Evolutionary conservation across 83 land plant genomes (phyloP), one percentile per base, ranked within the genome.

Genomic region (Diphasiastrum complanatum): DNA sequence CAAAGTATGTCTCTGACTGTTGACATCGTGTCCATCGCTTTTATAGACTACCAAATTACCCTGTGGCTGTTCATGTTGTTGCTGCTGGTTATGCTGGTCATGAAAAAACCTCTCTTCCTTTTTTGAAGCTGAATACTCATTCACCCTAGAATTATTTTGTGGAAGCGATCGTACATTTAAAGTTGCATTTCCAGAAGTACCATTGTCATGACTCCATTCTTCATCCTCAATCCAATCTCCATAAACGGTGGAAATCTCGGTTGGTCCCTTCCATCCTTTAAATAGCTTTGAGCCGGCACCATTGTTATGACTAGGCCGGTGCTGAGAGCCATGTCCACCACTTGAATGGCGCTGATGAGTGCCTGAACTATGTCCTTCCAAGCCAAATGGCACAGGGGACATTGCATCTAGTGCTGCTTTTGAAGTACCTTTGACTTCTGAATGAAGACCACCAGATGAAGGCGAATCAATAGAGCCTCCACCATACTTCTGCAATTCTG

Each of bases 141-240:
- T n/a, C n/a, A n/a, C n/a, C n/a, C n/a, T n/a, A n/a, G n/a, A n/a
- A n/a, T n/a, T n/a, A n/a, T n/a, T n/a, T n/a, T n/a, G n/a, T n/a
- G n/a, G n/a, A n/a, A n/a, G n/a, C n/a, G n/a, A n/a, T n/a, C n/a
- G n/a, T n/a, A n/a, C n/a, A n/a, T n/a, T n/a, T n/a, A n/a, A n/a
- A n/a, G n/a, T n/a, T n/a, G n/a, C n/a, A n/a, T n/a, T n/a, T n/a
- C n/a, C n/a, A n/a, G n/a, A n/a, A n/a, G n/a, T n/a, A n/a, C n/a
- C n/a, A 10, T 3, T 3, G 11, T 25, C 32, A 30, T 50, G 33
- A 10, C 20, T 37, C 23, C 40, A 75, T 49, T 79, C 75, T 36
- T 68, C 74, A 10, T 90, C 91, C 38, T 86, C 91, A 43, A 83
- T 77, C 96, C 96, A 90, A 45, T 90, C 96, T 55, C 96, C 96